A percentile compares a stretch with the other conserved stretches of the same genome.
phyloP scores from a whole-genome alignment of 202 grass and related monocot species.

The Alloteropsis angusta region DNA sequence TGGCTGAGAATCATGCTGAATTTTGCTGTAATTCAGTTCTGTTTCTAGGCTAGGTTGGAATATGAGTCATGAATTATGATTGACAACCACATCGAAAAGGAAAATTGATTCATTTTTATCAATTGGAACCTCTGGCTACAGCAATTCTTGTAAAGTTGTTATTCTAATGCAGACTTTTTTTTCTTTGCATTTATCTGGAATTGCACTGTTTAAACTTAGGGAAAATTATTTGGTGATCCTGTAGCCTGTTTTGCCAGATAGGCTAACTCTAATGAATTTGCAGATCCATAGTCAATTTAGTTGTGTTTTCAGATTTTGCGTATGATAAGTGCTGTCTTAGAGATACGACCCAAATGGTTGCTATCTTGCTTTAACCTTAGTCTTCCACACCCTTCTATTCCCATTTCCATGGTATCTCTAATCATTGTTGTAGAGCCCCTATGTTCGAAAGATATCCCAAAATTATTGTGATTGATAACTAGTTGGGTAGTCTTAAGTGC shows the following conservation, averaged over 20 bases:
- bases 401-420: neutral
- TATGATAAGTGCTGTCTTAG: neutral
- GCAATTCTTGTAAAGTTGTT: neutral
- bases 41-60: neutral
- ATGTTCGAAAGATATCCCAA: neutral
- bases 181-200: slow-evolving; percentile 1
- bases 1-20: neutral
- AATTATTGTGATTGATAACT: neutral
- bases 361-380: neutral
- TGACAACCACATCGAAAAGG: neutral
- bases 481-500: neutral
- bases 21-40: neutral
- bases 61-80: neutral
- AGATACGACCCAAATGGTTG: neutral
- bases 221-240: neutral
- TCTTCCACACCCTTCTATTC: neutral
- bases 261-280: neutral
- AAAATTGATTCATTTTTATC: neutral
- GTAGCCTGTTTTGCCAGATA: neutral
- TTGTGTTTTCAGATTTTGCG: neutral
- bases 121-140: neutral
- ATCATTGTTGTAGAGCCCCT: neutral
- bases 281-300: neutral
- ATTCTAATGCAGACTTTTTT: neutral
- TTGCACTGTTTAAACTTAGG: neutral